Conservation (phyloP, 2,329 filamentous ascomycete genomes). For the Paraconiothyrium sp. region DNA sequence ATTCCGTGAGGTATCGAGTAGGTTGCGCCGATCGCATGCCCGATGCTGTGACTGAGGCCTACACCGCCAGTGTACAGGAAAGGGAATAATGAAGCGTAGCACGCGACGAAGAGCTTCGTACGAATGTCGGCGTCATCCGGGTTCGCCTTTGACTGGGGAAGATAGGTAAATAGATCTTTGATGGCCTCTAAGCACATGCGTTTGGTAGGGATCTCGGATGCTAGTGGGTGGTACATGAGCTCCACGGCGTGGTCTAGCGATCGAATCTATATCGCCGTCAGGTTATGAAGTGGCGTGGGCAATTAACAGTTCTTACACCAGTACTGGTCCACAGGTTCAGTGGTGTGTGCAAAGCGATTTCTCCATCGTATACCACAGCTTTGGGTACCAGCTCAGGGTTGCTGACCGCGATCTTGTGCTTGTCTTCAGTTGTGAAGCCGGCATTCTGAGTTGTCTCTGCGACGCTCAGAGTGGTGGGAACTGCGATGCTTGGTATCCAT, state of each 20-base stretch:
- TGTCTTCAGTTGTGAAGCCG: constrained; percentile 61
- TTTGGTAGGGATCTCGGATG: constrained; percentile 60
- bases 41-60: constrained; percentile 59
- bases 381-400: constrained; percentile 56
- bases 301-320: constrained; percentile 42
- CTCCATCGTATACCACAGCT: constrained; percentile 63
- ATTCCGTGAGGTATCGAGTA: constrained; percentile 66
- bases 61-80: constrained; percentile 62
- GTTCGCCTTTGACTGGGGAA: constrained; percentile 60
- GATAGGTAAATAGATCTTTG: constrained; percentile 61
- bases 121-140: constrained; percentile 59
- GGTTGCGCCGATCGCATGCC: constrained; percentile 64
- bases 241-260: constrained; percentile 67
- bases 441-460: constrained; percentile 64
- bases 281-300: not conserved
- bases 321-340: constrained; percentile 62
- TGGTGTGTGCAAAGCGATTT: constrained; percentile 62
- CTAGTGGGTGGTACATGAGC: constrained; percentile 62
- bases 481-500: constrained; percentile 50
- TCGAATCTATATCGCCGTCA: constrained; percentile 50
- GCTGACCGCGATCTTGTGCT: constrained; percentile 61
- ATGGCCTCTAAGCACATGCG: constrained; percentile 59
- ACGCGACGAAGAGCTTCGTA: constrained; percentile 62
- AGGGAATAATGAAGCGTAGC: constrained; percentile 59
- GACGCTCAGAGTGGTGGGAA: constrained; percentile 56